Evolutionary conservation across 345 rosid species (phyloP), one percentile per base, ranked within the genome.

Genomic region (Eucalyptus polyanthemos): DNA sequence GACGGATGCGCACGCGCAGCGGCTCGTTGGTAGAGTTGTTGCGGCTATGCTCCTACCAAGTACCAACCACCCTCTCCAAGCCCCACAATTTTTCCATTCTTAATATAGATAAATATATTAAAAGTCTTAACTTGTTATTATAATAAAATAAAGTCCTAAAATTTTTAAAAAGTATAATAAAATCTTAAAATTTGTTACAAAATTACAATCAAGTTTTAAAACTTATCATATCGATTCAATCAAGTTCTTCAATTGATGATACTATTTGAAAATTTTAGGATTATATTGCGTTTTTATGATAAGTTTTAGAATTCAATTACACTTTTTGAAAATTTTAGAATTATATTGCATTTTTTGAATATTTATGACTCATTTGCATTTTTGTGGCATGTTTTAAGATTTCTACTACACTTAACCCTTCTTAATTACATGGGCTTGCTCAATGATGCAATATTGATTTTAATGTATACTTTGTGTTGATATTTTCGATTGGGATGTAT

Each of bases 61-160:
- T 9, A 54, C 60, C 47, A 40, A 40, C 47, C 15, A 12, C 24
- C 47, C 85, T 2, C 0, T 40, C 47, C 29, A 76, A 3, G 5
- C 5, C 29, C 27, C 47, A 24, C 27, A 25, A 14, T 0, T 11
- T 40, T 19, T 11, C 14, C 27, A 6, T 76, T 76, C 45, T 76
- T 22, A 56, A 56, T 56, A 0, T 6, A 22, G 29, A 24, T 10
- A 9, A 56, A 0, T 22, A 10, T 10, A 22, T 24, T 0, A 11
- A 56, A 56, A 56, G 62, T 22, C 29, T n/a, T n/a, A n/a, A n/a
- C n/a, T n/a, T n/a, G n/a, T n/a, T n/a, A n/a, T n/a, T n/a, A n/a
- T n/a, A n/a, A n/a, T n/a, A n/a, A n/a, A n/a, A n/a, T n/a, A n/a
- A n/a, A n/a, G n/a, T n/a, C n/a, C 6, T 56, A 4, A 56, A 2